Evolutionary conservation across 2,329 filamentous ascomycete genomes (phyloP), one percentile per base, ranked within the genome.

Genomic region (Lachnellula hyalina): DNA sequence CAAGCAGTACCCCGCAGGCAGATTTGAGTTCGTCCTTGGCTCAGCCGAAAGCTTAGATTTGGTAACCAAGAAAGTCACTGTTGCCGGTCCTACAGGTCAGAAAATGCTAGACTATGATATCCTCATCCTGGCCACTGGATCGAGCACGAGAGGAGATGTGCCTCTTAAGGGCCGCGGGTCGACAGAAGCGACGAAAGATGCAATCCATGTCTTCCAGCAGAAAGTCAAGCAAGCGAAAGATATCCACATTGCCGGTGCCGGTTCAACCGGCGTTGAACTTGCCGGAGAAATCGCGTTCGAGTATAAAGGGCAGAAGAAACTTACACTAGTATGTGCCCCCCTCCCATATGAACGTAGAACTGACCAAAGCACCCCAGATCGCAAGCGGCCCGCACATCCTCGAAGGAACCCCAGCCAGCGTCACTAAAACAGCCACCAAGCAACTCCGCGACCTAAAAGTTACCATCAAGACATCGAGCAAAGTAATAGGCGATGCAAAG

Each of bases 111-210:
- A 57, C 19, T 85, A 84, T 62, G 74, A 82, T 59, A 74, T 74
- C 21, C 70, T 84, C 12, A 64, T 85, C 56, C 68, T 85, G 44
- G 79, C 80, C 9, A 84, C 81, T 2, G 82, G 82, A 7, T 68
- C 76, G 3, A 69, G 70, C 28, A 71, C 73, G 34, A 68, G 63
- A 21, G 73, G 71, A 4, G 68, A 65, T 56, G 71, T 77, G 68
- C 79, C 80, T 0, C 83, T 76, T 67, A 83, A 82, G 66, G 68
- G 66, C 19, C 59, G 76, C 9, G 72, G 66, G 4, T 72, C 73
- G 1, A 74, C 74, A 0, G 70, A 75, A 52, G 55, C 49, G n/a
- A 64, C 60, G 1, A 58, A 55, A 17, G 47, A 57, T 0, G 12
- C 36, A 1, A 51, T 69, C 3, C 65, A 68, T 50, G 47, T 53